Evolutionary conservation across 1,139 yeast species (phyloP).

Genomic region (Geotrichum phurueaensis): DNA sequence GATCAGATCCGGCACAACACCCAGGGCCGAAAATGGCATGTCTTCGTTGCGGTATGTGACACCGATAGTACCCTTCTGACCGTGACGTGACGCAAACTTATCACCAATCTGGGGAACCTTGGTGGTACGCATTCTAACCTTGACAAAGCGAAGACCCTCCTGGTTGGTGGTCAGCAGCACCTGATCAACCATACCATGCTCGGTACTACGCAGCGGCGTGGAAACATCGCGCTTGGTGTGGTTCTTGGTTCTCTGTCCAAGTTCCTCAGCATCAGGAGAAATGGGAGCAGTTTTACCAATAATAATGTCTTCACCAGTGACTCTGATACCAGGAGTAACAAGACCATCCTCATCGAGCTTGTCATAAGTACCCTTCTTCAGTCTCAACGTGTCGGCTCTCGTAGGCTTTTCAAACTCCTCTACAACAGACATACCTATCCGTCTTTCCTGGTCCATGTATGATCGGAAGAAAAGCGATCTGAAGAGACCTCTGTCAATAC

Average conservation of each 20-base stretch:
- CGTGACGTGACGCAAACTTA: constrained; percentile 98
- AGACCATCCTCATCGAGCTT: constrained; percentile 97
- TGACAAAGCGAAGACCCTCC: constrained; percentile 94
- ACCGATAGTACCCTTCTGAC: constrained; percentile 99
- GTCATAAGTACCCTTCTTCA: constrained; percentile 97
- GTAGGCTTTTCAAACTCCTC: constrained; percentile 96
- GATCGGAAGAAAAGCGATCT: constrained; percentile 94
- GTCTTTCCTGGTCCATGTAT: constrained; percentile 96
- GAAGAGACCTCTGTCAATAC: constrained; percentile 94
- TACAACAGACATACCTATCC: constrained; percentile 96
- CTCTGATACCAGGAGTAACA: constrained; percentile 97
- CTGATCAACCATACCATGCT: constrained; percentile 97
- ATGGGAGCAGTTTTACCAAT: constrained; percentile 98
- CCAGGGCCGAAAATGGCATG: constrained; percentile 97
- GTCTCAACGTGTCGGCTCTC: constrained; percentile 85
- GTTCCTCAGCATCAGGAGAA: constrained; percentile 95
- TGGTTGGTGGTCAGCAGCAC: constrained; percentile 94
- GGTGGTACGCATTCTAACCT: constrained; percentile 98
- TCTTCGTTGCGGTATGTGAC: constrained; percentile 97
- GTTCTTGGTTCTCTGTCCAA: constrained; percentile 96
- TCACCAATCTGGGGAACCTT: constrained; percentile 98
- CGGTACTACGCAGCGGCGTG: constrained; percentile 93
- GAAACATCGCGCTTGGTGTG: constrained; percentile 99
- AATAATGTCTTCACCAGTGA: constrained; percentile 96
- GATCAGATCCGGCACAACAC: constrained; percentile 93